Base-by-base conservation (phyloP, 768 basidiomycete genomes). In the Amanita rubescens region DNA sequence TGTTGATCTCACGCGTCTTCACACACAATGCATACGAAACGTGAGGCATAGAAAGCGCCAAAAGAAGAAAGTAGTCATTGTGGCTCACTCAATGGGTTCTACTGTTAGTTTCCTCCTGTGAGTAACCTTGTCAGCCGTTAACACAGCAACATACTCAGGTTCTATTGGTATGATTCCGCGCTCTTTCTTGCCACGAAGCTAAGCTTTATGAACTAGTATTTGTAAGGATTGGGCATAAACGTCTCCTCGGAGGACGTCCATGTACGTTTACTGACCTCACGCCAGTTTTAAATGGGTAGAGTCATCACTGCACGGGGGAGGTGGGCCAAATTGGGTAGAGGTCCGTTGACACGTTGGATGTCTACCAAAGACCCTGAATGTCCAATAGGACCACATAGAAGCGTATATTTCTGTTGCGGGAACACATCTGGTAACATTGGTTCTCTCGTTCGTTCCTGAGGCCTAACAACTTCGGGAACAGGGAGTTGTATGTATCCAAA, bases 261-360 rank as follows among this genome's bases (percentile, higher is more conserved):
- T 9, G 43, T n/a, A 20, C 47, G 24, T 53, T 30, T 24, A 20
- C 35, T 41, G 3, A 55, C 24, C 15, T 37, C 6, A 22, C 19
- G 17, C 51, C 55, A 94, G 93, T 65, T 79, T 94, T 62, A 95
- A 96, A 72, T 99, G 95, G 95, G 94, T 95, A 0, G 95, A 98
- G 69, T 89, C 91, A 1, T 84, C 85, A 8, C 70, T 76, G 39
- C 82, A 86, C 58, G 94, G 93, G 7, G 76, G 77, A 2, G 95
- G 93, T 12, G 95, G 94, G 2, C 70, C 81, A 6, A 71, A 80
- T 24, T 98, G 95, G 95, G 93, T 95, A 11, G 94, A 98, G 75
- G 91, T 90, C 56, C 51, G 69, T 54, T 32, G 22, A 14, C 38
- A 10, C 47, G 37, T 42, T 20, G 48, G 46, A 24, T n/a, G 7